Conservation (phyloP, 208 protist species). For the Novymonas esmeraldas region DNA sequence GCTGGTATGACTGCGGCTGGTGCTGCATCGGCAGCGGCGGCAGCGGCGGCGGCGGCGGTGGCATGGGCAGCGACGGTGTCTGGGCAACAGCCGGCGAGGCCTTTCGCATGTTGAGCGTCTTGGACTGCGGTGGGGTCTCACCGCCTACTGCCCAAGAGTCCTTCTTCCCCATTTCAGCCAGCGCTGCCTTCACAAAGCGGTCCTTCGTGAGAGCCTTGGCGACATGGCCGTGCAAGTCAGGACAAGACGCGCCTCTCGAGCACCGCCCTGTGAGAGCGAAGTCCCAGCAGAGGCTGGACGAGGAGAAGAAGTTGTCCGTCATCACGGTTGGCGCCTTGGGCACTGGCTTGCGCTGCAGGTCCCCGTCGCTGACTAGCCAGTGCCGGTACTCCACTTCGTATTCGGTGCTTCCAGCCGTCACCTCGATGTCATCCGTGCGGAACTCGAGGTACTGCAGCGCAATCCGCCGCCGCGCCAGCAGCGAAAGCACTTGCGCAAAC, state of each 20-base stretch:
- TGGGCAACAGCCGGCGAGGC: background rate
- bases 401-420: slow-evolving; percentile 44
- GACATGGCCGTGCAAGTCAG: slow-evolving; percentile 46
- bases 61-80: background rate
- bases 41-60: background rate
- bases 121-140: background rate
- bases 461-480: slow-evolving; percentile 43
- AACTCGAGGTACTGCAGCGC: slow-evolving; percentile 60
- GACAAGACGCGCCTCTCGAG: slow-evolving; percentile 38
- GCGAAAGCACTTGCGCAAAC: slow-evolving; percentile 48
- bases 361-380: slow-evolving; percentile 43
- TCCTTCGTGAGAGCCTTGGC: slow-evolving; percentile 57
- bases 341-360: slow-evolving; percentile 11
- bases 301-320: slow-evolving; percentile 59
- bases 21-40: too few species aligned
- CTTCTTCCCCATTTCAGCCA: slow-evolving; percentile 48
- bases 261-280: slow-evolving; percentile 54
- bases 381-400: slow-evolving; percentile 60
- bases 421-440: slow-evolving; percentile 49
- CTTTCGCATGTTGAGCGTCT: background rate
- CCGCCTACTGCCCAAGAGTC: slow-evolving; percentile 16
- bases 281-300: slow-evolving; percentile 53
- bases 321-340: slow-evolving; percentile 9
- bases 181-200: slow-evolving; percentile 37
- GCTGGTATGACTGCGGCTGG: background rate